Evolutionary conservation across 2,329 filamentous ascomycete genomes (phyloP).

Genomic region (Exophiala viscosa): DNA sequence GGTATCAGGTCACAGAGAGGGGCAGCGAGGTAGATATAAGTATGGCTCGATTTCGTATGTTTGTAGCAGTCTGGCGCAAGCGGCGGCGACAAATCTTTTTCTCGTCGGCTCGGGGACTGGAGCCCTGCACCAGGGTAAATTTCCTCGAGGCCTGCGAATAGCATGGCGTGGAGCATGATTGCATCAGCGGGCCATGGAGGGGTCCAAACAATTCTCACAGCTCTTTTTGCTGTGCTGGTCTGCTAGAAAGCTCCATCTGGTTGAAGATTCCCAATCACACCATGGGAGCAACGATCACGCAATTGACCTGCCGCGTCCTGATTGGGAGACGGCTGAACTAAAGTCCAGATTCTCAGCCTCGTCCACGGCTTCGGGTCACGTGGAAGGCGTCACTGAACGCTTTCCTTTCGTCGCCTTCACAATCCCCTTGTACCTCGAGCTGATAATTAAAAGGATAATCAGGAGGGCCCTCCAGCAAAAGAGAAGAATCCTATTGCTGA

Average conservation of each 20-base stretch:
- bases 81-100: slow-evolving; percentile 22
- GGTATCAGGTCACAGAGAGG: background rate
- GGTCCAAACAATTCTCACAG: background rate
- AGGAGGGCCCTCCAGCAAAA: no score
- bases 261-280: no score
- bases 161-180: slow-evolving; percentile 11
- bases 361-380: background rate
- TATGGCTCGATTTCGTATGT: background rate
- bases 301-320: background rate
- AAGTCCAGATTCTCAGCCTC: background rate
- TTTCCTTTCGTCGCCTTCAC: no score
- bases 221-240: no score
- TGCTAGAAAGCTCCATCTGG: no score
- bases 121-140: slow-evolving; percentile 2
- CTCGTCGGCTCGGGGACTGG: background rate
- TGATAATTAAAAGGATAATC: no score
- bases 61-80: background rate
- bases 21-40: slow-evolving; percentile 1
- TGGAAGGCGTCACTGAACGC: no score
- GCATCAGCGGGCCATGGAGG: slow-evolving; percentile 15
- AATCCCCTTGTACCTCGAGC: no score
- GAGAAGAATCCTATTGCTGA: no score
- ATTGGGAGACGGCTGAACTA: background rate
- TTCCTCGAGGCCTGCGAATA: slow-evolving; percentile 13
- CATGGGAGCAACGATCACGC: slow-evolving; percentile 10